Evolutionary conservation across 202 grass and related monocot genomes (phyloP), one percentile per base, ranked within the genome.

Genomic region (Cymbopogon flexuosus): DNA sequence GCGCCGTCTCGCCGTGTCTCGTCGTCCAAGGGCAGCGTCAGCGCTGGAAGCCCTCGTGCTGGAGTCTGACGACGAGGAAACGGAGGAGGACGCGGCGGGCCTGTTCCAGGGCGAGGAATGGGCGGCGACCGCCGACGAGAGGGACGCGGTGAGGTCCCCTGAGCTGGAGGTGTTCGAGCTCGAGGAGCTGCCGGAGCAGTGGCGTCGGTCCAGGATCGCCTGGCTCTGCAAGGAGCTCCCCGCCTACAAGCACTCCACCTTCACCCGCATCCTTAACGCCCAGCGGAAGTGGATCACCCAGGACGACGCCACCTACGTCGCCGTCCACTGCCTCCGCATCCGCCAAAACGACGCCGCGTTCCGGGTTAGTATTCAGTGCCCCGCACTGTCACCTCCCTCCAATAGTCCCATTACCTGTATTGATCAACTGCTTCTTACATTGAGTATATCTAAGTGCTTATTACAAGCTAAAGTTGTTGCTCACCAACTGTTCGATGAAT

Each of bases 201-300:
- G 96, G 96, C 87, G 96, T 81, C 86, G 96, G 68, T 83, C 92
- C 5, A 91, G 83, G 85, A 93, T 98, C 39, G 96, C 96, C 3
- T 98, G 96, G 96, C 96, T 98, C 56, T 98, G 92, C 78, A 98
- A 98, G 88, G 96, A 98, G 83, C 90, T 98, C 62, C 95, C 95
- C n/a, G 77, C 95, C 35, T 87, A 98, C 88, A 98, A 93, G 80
- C 88, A 93, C 49, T 91, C 92, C 82, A 95, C 92, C 47, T 88
- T 90, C 71, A 90, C 91, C 73, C 91, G 95, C 79, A 93, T 98
- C 67, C 95, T 98, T 84, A 98, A 98, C 66, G 95, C 88, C 36
- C 95, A 98, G 87, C 85, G 88, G 56, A 95, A 98, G 73, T 98
- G 95, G 95, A 72, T 98, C 71, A 89, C 66, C 7, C 95, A 95